Evolutionary conservation across 305 asterid species (phyloP).

Genomic region (Solanum hybrid): DNA sequence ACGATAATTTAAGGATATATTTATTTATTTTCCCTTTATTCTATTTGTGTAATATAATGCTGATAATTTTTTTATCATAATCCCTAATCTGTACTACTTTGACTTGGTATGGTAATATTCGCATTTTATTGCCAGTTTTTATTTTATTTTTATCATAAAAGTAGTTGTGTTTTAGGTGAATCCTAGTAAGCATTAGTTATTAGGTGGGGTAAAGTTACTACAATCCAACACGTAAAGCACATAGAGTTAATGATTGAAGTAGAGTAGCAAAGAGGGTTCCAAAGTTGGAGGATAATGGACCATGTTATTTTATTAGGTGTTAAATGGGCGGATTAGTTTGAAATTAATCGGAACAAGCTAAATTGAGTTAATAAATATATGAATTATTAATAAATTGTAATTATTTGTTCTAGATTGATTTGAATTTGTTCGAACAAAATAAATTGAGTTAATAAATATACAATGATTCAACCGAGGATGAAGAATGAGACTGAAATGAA

Average conservation of each 20-base stretch:
- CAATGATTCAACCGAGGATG: neutral
- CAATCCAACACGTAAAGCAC: neutral
- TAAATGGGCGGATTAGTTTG: neutral
- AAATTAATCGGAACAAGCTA: neutral
- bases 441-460: neutral
- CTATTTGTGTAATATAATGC: neutral
- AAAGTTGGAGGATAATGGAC: neutral
- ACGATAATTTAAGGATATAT: no score
- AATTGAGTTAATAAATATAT: neutral
- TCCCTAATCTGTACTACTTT: no score
- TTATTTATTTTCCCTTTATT: no score
- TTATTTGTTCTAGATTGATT: no score
- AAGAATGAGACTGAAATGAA: neutral
- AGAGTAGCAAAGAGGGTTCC: neutral
- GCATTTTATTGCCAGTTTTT: no score
- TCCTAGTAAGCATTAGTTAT: neutral
- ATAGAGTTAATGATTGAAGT: neutral
- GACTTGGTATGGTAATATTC: no score
- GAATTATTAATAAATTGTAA: neutral
- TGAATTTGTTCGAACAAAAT: no score
- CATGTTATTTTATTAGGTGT: neutral
- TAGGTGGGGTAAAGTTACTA: neutral
- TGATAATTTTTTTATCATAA: no score
- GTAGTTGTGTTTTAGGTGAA: neutral
- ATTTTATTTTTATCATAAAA: neutral